A percentile compares a stretch with the other conserved stretches of the same genome.
Conservation (phyloP, 768 basidiomycete species). For the Fomitopsis pulvina region DNA sequence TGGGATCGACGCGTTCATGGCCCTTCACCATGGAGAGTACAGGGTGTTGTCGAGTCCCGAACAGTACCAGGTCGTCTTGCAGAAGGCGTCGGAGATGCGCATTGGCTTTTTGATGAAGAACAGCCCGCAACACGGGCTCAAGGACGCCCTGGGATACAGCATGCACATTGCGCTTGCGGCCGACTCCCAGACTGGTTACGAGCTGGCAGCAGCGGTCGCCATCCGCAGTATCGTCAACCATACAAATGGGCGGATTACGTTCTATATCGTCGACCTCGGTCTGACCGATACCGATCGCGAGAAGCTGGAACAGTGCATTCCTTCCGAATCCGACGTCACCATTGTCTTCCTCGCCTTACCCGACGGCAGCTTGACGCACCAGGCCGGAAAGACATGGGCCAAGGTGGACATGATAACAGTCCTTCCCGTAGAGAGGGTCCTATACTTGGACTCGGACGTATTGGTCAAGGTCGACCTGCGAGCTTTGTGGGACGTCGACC, state of each 20-base stretch:
- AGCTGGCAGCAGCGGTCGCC: slow-evolving; percentile 41
- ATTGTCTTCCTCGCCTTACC: slow-evolving; percentile 38
- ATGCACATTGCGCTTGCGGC: slow-evolving; percentile 40
- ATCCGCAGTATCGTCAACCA: slow-evolving; percentile 34
- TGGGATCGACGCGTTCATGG: slow-evolving; percentile 49
- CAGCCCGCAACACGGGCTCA: not conserved
- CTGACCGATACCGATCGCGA: slow-evolving; percentile 29
- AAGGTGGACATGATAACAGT: slow-evolving; percentile 41
- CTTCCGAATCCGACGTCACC: slow-evolving; percentile 25
- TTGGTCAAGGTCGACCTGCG: slow-evolving; percentile 35
- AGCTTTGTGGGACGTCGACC: slow-evolving; percentile 39
- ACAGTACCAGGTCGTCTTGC: slow-evolving; percentile 47
- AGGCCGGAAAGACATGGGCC: slow-evolving; percentile 36
- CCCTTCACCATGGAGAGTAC: slow-evolving; percentile 44
- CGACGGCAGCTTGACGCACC: slow-evolving; percentile 22
- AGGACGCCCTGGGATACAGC: slow-evolving; percentile 33
- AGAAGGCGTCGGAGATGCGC: slow-evolving; percentile 43
- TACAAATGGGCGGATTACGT: slow-evolving; percentile 33
- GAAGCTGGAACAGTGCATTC: slow-evolving; percentile 22
- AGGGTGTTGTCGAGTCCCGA: slow-evolving; percentile 29
- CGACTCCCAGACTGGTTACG: slow-evolving; percentile 39
- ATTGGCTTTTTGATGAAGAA: slow-evolving; percentile 41
- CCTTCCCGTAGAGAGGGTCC: slow-evolving; percentile 43
- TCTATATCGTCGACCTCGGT: slow-evolving; percentile 47
- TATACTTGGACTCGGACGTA: slow-evolving; percentile 50